Conservation (phyloP, 2,329 filamentous ascomycete genomes). For the Epichloe baconii region DNA sequence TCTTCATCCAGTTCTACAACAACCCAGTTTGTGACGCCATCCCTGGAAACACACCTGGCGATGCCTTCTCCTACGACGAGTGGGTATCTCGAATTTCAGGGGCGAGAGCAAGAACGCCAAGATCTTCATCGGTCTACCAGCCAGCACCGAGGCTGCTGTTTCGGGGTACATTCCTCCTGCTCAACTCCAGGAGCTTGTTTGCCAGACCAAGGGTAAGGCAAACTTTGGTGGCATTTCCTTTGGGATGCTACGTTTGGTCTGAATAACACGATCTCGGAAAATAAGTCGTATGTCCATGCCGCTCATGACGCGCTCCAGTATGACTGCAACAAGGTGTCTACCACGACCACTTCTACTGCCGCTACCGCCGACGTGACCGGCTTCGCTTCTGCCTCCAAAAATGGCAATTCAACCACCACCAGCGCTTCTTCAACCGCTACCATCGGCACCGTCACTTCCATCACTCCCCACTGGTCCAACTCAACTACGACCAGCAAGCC, state of each 20-base stretch:
- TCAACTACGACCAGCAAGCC: slow-evolving; percentile 3
- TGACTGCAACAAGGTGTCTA: slow-evolving; percentile 20
- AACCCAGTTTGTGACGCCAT: slow-evolving; percentile 26
- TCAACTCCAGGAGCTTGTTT: slow-evolving; percentile 24
- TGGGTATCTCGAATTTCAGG: slow-evolving; percentile 26
- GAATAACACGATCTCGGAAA: slow-evolving; percentile 19
- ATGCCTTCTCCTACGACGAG: slow-evolving; percentile 29
- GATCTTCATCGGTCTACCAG: slow-evolving; percentile 32
- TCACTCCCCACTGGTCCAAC: slow-evolving; percentile 5
- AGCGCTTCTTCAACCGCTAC: too few relatives aligned
- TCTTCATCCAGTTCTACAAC: slow-evolving; percentile 39
- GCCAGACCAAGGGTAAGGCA: slow-evolving; percentile 21
- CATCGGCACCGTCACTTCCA: too few relatives aligned
- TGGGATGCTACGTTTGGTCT: slow-evolving; percentile 29
- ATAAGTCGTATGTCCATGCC: slow-evolving; percentile 24
- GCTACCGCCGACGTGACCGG: too few relatives aligned
- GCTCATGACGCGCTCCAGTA: slow-evolving; percentile 24
- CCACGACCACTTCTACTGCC: slow-evolving; percentile 1
- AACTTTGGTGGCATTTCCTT: slow-evolving; percentile 35
- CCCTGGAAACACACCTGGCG: slow-evolving; percentile 15
- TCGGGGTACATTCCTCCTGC: slow-evolving; percentile 23
- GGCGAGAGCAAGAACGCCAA: slow-evolving; percentile 27
- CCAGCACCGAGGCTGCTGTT: slow-evolving; percentile 14
- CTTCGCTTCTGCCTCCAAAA: too few relatives aligned
- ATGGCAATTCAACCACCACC: too few relatives aligned